Evolutionary conservation across 495 filamentous ascomycete species (phyloP), one percentile per base, ranked within the genome.

Genomic region (Penicillium malachiteum): DNA sequence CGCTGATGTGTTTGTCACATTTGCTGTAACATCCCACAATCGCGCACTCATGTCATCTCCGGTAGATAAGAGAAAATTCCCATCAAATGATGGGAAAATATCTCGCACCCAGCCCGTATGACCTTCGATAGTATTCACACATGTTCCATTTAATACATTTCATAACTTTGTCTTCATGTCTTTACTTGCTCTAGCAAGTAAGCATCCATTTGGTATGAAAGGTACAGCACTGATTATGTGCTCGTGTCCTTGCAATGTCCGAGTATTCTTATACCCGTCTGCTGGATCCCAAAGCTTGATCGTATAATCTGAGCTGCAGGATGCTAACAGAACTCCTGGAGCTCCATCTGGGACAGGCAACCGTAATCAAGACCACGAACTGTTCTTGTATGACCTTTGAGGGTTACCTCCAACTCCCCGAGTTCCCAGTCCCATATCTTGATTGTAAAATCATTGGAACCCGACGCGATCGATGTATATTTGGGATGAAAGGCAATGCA

Each of bases 351-450:
- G n/a, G n/a, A n/a, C n/a, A 91, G 91, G 0, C 91, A 90, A 11
- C 92, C 92, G 70, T 86, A 97, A 63, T 96, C 92, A 47, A 96
- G 81, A 65, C 92, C 92, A 14, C 92, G 68, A 3, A 97, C 91
- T 7, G 88, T 82, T 65, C 90, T 94, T 5, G 90, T 96, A 65
- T 97, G 92, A 0, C 92, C 92, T 65, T 96, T 96, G 32, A 96
- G 78, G 0, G 92, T 97, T 33, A 85, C 72, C 65, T 96, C 92
- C 16, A 96, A 76, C 67, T 96, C 92, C 21, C 92, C 92, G 16
- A 95, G 76, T 65, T 97, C 92, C 89, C 90, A 96, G 64, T 96
- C 93, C 92, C 92, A 97, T 42, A 97, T 90, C 68, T 97, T 97
- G 63, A 97, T 81, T 16, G 90, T 96, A 26, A 81, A 85, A 68